Base-by-base conservation (phyloP, 345 rosid genomes). In the Euphorbia peplus region DNA sequence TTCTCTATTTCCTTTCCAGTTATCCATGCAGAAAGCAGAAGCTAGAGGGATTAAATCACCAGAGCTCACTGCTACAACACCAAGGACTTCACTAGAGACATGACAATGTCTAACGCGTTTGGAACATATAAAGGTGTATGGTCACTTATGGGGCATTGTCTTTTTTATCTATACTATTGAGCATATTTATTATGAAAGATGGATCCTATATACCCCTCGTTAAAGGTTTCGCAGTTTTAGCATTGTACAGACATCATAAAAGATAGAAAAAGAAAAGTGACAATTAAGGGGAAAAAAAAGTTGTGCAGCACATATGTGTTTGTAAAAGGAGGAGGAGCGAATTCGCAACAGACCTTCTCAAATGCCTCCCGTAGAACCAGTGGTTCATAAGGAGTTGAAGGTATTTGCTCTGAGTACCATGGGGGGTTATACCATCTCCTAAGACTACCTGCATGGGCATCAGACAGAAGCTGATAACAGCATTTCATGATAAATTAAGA, bases 361-460 rank as follows among this genome's bases (percentile, higher is more conserved):
- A 88, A 88, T 61, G 85, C 81, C 66, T 69, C 54, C 25, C 93
- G 85, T 71, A 88, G 65, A 39, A 70, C 63, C 57, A 74, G 62
- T 58, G 90, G 82, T 75, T 90, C 86, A 77, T 85, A 90, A 16
- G 86, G 88, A 44, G 75, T 68, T 73, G 91, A 88, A 70, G 96
- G 96, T 63, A 88, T 85, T 68, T 78, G 66, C 78, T 90, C 93
- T 14, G 77, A 70, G 64, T 62, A 85, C 93, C 96, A 90, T 22
- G 84, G 67, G 37, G 96, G 88, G 81, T 90, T 88, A 58, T 84
- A 88, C 96, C 96, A 90, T 69, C 96, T 86, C 75, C 87, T 82
- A 73, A 88, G 85, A 19, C 61, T 86, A 78, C 90, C 93, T 87
- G 81, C 76, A 78, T 59, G 66, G 63, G 63, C 68, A 57, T 30